These are phyloP conservation scores for Drechslera avenae DNA, from an alignment of 2,329 filamentous ascomycete genomes.

Conservation along the genomic window DNA sequence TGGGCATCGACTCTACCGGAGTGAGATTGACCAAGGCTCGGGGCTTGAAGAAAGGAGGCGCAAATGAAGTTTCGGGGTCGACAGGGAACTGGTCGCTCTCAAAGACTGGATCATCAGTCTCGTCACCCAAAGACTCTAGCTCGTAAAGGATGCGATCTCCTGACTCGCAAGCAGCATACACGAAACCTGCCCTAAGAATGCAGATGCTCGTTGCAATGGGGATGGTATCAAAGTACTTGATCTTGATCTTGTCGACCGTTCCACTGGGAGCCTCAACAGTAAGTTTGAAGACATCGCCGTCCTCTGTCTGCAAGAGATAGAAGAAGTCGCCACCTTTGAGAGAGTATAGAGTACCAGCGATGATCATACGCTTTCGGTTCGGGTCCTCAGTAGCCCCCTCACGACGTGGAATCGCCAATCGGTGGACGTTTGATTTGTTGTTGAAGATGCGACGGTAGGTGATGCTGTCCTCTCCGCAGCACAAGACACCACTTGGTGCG, in stretches of 20 bases:
- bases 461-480: constrained; percentile 92
- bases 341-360: constrained; percentile 95
- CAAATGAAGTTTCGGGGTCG: constrained; percentile 72
- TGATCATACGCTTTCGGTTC: constrained; percentile 83
- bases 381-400: constrained; percentile 90
- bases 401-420: constrained; percentile 85
- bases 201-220: constrained; percentile 85
- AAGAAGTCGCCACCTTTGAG: constrained; percentile 91
- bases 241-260: constrained; percentile 74
- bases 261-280: constrained; percentile 81
- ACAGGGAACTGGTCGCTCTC: constrained; percentile 80
- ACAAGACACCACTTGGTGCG: constrained; percentile 91
- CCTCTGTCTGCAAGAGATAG: constrained; percentile 92
- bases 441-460: constrained; percentile 93
- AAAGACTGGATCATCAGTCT: constrained; percentile 88
- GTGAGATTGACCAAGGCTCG: constrained; percentile 80
- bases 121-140: constrained; percentile 95
- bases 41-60: constrained; percentile 84
- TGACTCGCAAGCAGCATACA: constrained; percentile 90
- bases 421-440: constrained; percentile 73
- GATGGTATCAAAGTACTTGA: constrained; percentile 98
- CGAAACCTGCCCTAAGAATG: constrained; percentile 93
- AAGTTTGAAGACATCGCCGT: constrained; percentile 97
- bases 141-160: constrained; percentile 96
- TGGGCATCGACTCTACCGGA: constrained; percentile 81